Conservation (phyloP, 495 filamentous ascomycete species). For the Tuber aestivum region DNA sequence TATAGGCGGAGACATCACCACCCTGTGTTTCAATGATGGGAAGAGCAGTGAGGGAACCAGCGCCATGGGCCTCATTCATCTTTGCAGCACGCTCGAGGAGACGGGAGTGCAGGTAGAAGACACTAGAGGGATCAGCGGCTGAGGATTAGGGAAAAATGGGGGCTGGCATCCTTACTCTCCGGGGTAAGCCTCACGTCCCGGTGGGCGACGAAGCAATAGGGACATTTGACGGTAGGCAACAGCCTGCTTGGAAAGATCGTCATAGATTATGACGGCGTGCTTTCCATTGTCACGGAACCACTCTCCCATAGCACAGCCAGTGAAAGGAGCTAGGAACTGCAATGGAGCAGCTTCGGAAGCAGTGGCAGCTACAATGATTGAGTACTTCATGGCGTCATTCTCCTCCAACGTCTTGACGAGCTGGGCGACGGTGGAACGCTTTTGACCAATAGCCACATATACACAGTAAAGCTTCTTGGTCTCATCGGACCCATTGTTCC, state of each 20-base stretch:
- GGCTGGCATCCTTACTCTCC: constrained; percentile 61
- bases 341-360: constrained; percentile 93
- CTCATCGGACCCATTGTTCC: constrained; percentile 87
- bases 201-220: constrained; percentile 95
- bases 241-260: constrained; percentile 98
- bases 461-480: constrained; percentile 98
- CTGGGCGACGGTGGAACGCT: constrained; percentile 98
- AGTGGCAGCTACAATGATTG: constrained; percentile 87
- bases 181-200: constrained; percentile 99
- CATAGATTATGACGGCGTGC: constrained; percentile 89
- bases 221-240: constrained; percentile 99
- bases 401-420: constrained; percentile 99
- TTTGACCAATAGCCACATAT: constrained; percentile 98
- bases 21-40: constrained; percentile 99
- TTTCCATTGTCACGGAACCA: constrained; percentile 87
- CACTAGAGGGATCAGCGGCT: constrained; percentile 48
- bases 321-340: constrained; percentile 95
- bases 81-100: constrained; percentile 98
- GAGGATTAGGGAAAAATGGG: not conserved
- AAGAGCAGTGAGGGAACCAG: constrained; percentile 93
- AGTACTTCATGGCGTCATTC: constrained; percentile 99
- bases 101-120: constrained; percentile 99
- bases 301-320: constrained; percentile 73
- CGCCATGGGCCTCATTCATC: constrained; percentile 94
- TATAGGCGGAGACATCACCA: constrained; percentile 99